Conservation (phyloP, 2,329 filamentous ascomycete genomes). For the Monosporascus sp. region DNA sequence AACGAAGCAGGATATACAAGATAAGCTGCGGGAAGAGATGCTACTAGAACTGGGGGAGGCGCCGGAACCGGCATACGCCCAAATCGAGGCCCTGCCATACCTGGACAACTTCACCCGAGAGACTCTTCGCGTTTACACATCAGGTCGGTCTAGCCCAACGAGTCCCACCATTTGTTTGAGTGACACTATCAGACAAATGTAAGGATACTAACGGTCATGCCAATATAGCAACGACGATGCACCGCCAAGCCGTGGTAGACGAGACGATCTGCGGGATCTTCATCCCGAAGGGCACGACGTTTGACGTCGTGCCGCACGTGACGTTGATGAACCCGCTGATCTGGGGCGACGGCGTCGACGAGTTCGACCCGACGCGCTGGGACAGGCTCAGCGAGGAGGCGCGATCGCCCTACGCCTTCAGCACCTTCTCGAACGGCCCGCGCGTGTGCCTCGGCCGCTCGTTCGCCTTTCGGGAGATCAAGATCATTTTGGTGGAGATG, state of each 20-base stretch:
- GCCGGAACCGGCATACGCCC: conserved; percentile 17
- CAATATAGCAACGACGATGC: conserved; percentile 18
- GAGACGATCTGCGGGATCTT: conserved; percentile 26
- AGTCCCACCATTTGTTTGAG: not conserved
- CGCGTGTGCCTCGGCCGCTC: conserved; percentile 13
- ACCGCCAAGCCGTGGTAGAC: conserved; percentile 27
- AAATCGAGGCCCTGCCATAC: conserved; percentile 26
- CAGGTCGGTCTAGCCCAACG: conserved; percentile 9
- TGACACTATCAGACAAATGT: not conserved
- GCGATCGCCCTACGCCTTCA: conserved; percentile 23
- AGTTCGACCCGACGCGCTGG: conserved; percentile 35
- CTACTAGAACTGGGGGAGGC: conserved; percentile 13
- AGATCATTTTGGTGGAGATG: conserved; percentile 12
- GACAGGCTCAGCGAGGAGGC: conserved; percentile 16
- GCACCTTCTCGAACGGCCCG: conserved; percentile 19
- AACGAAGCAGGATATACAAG: conserved; percentile 25
- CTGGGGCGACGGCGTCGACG: conserved; percentile 32
- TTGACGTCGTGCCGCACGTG: conserved; percentile 31
- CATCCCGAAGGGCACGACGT: conserved; percentile 30
- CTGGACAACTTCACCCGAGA: conserved; percentile 34
- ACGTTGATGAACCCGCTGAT: conserved; percentile 29
- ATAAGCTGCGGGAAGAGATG: conserved; percentile 29
- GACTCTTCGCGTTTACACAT: conserved; percentile 29
- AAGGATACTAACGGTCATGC: too few relatives aligned
- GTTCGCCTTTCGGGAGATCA: conserved; percentile 14